Evolutionary conservation across 768 basidiomycete species (phyloP), one percentile per base, ranked within the genome.

Genomic region (Termitomyces sp.): DNA sequence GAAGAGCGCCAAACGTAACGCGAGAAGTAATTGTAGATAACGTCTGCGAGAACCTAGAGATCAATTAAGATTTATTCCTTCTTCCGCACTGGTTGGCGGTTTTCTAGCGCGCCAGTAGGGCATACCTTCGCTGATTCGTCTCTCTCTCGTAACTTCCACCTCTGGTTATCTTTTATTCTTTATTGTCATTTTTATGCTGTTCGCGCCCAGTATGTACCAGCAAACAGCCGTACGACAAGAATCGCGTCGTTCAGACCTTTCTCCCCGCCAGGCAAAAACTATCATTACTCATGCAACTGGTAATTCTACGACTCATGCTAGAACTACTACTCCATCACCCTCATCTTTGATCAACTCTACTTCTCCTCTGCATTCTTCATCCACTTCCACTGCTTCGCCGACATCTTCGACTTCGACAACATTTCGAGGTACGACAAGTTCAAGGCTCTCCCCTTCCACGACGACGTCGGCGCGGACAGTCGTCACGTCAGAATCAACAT

Each of bases 41-140:
- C n/a, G n/a, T n/a, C n/a, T n/a, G n/a, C n/a, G n/a, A n/a, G n/a
- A n/a, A n/a, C n/a, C n/a, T n/a, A n/a, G n/a, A n/a, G n/a, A n/a
- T n/a, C n/a, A n/a, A n/a, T n/a, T n/a, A n/a, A n/a, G n/a, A n/a
- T n/a, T n/a, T n/a, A n/a, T n/a, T n/a, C n/a, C 38, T 51, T 18
- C 18, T 28, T 44, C n/a, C n/a, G 48, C 43, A 56, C 62, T 58
- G 59, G 62, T 48, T 52, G 54, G 56, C 54, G 41, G 32, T 47
- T 44, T 32, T 46, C 36, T 20, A 48, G 32, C 18, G 4, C 23
- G 9, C 5, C 26, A 40, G 20, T 28, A 14, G 52, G 30, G 38
- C 49, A 44, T 49, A 49, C 33, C 18, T 40, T 56, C 50, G n/a
- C 26, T 51, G 16, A 36, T 16, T 18, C 32, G 26, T 38, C 46